Evolutionary conservation across 805 yeast genomes (phyloP), one percentile per base, ranked within the genome.

Genomic region (Candida mattraensis): DNA sequence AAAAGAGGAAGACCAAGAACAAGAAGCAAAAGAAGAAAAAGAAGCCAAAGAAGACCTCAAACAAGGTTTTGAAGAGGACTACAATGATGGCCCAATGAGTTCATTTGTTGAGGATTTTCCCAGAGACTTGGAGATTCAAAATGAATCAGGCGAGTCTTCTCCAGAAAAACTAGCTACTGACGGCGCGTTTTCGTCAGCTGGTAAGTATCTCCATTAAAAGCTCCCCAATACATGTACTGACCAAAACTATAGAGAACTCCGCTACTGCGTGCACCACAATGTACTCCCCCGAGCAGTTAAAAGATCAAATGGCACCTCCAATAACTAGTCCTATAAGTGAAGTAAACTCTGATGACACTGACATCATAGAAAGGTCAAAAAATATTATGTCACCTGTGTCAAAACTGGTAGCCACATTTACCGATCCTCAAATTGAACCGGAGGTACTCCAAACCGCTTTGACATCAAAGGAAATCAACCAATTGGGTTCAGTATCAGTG

Each of bases 81-180:
- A 14, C 3, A 35, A 36, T 9, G 38, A 40, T 23, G 45, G 40
- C 1, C 31, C 35, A 4, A 28, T 47, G 39, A 47, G 51, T 24
- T 42, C 48, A 5, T 44, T 47, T 25, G 41, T 44, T 6, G 51
- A 47, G 27, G 51, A 47, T 16, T 12, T 20, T 7, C 16, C 25
- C 15, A 22, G 30, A n/a, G 45, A 38, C 3, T 20, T 20, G 9
- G 38, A 30, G 17, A 21, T 10, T 19, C 28, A 14, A 15, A 33
- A 33, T 11, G 33, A 34, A 4, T 17, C 9, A 4, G 31, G 26
- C 10, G 20, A n/a, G 3, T 24, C 29, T 9, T 15, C 7, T 7
- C 14, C n/a, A 9, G 29, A 24, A 15, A 24, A 33, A 8, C 25
- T 22, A 7, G 30, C 23, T 4, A 30, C 24, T 23, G 36, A 35